phyloP scores from a whole-genome alignment of 441 rosid genomes.

The Syzygium syzygioides region DNA sequence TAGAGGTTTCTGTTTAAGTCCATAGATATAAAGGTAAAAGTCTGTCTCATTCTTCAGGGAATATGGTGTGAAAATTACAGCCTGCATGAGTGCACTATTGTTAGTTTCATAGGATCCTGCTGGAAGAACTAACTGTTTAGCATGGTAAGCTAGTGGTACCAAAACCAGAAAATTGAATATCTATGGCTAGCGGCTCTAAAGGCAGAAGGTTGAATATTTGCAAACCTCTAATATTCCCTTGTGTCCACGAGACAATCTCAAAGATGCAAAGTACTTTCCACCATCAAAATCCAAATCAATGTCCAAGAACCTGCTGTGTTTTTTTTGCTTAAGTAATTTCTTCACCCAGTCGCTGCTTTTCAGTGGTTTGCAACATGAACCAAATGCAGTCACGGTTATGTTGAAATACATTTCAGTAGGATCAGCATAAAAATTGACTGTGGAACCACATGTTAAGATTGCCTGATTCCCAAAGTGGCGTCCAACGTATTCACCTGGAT shows the following conservation, averaged over 20 bases:
- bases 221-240: constrained; percentile 89
- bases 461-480: constrained; percentile 65
- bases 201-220: constrained; percentile 4
- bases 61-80: constrained; percentile 65
- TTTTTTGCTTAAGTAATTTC: constrained; percentile 64
- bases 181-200: neutral
- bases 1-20: constrained; percentile 59
- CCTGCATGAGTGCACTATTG: constrained; percentile 49
- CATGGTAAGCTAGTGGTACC: neutral
- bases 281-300: constrained; percentile 80
- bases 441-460: constrained; percentile 66
- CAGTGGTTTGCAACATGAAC: constrained; percentile 73
- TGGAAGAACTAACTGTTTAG: neutral
- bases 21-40: constrained; percentile 44
- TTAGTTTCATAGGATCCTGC: neutral
- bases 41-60: constrained; percentile 77
- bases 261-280: constrained; percentile 75
- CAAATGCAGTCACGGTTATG: constrained; percentile 57
- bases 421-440: constrained; percentile 77
- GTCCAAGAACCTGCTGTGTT: constrained; percentile 50
- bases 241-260: constrained; percentile 79
- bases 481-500: constrained; percentile 25
- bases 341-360: constrained; percentile 89
- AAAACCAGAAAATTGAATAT: neutral
- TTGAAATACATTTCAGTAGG: constrained; percentile 66